These are phyloP conservation scores for Lippia alba DNA, from an alignment of 305 asterid species.

Conservation along the genomic window DNA sequence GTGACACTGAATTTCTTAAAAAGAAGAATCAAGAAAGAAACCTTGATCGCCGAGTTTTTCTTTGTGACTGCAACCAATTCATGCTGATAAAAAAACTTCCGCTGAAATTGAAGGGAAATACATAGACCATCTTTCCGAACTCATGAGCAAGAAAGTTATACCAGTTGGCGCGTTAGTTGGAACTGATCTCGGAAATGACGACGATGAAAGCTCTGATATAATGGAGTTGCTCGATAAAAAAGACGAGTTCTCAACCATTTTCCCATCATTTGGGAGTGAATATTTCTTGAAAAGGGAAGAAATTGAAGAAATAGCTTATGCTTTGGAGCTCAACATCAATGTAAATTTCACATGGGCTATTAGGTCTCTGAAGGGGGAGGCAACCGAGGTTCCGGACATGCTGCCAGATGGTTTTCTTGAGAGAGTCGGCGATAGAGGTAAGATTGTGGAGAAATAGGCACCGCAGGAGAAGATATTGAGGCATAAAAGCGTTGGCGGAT, in stretches of 20 bases:
- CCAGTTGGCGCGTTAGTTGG: background rate
- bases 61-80: too few relatives aligned
- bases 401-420: conserved; percentile 24
- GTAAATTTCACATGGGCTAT: background rate
- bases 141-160: background rate
- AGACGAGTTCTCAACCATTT: background rate
- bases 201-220: background rate
- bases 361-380: background rate
- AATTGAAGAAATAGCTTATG: conserved; percentile 18
- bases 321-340: background rate
- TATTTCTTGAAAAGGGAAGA: conserved; percentile 11
- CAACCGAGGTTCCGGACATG: background rate
- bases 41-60: background rate
- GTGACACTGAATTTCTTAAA: background rate
- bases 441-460: background rate
- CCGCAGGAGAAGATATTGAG: too few relatives aligned
- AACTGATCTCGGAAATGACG: background rate
- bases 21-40: background rate
- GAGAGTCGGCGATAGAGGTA: conserved; percentile 1
- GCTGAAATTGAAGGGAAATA: conserved; percentile 20
- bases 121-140: conserved; percentile 10
- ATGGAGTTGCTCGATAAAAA: background rate
- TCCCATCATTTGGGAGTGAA: conserved; percentile 20
- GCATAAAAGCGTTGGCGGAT: too few relatives aligned
- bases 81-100: background rate